phyloP scores from a whole-genome alignment of 2,329 filamentous ascomycete species.

The Nothomitra cinnamomea region DNA sequence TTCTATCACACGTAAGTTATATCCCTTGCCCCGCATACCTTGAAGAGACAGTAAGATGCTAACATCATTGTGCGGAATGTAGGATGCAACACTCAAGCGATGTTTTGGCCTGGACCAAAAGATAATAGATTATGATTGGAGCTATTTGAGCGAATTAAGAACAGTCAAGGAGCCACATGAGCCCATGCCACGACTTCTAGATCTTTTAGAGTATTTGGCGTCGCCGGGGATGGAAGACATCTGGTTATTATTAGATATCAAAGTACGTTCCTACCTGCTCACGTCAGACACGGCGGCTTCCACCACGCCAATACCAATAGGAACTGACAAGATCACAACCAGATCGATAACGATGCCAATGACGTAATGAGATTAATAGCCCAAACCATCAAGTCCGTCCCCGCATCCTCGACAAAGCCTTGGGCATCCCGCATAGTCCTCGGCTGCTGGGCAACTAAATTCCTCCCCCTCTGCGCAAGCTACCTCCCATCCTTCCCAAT shows the following conservation, averaged over 20 bases:
- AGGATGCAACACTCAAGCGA: slow-evolving; percentile 62
- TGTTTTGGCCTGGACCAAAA: slow-evolving; percentile 63
- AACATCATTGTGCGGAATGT: slow-evolving; percentile 9
- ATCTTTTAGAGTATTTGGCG: slow-evolving; percentile 57
- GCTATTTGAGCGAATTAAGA: slow-evolving; percentile 48
- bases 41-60: slow-evolving; percentile 1
- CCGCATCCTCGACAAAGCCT: slow-evolving; percentile 25
- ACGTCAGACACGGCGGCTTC: neutral
- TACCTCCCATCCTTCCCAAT: slow-evolving; percentile 46
- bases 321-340: neutral
- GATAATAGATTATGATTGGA: slow-evolving; percentile 62
- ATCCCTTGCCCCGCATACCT: neutral
- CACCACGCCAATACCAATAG: neutral
- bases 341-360: slow-evolving; percentile 53
- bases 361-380: slow-evolving; percentile 55
- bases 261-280: slow-evolving; percentile 32
- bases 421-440: slow-evolving; percentile 64
- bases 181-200: slow-evolving; percentile 54
- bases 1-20: slow-evolving; percentile 56
- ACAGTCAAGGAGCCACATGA: slow-evolving; percentile 52
- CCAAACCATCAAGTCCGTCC: slow-evolving; percentile 39
- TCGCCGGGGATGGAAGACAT: slow-evolving; percentile 46
- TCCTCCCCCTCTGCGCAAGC: slow-evolving; percentile 43
- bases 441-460: slow-evolving; percentile 66
- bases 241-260: slow-evolving; percentile 81